A percentile compares a stretch with the other conserved stretches of the same genome.
Conservation (phyloP, 2,329 filamentous ascomycete genomes). For the Myrmaecium sp. region DNA sequence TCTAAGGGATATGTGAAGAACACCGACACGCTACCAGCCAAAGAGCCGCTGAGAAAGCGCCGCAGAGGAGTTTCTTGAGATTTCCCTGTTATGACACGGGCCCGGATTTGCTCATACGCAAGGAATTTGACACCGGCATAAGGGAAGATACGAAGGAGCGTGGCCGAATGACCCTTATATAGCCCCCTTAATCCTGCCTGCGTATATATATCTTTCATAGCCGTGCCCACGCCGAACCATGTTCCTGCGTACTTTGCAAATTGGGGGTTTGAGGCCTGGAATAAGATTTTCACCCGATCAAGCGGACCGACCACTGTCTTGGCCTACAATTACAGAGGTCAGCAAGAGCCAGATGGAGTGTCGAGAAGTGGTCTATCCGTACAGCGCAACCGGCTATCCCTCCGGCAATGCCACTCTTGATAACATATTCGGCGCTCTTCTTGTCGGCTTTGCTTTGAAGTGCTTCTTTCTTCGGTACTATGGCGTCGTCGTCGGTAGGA, state of each 20-base stretch:
- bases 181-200: constrained; percentile 60
- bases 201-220: constrained; percentile 68
- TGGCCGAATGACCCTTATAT: constrained; percentile 89
- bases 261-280: constrained; percentile 86
- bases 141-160: constrained; percentile 83
- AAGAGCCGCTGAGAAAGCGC: constrained; percentile 54
- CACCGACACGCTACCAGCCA: constrained; percentile 76
- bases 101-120: constrained; percentile 89
- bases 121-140: constrained; percentile 98
- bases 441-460: constrained; percentile 36
- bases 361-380: constrained; percentile 32
- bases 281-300: constrained; percentile 95
- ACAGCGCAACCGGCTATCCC: constrained; percentile 86
- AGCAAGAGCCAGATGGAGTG: constrained; percentile 5
- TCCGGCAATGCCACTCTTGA: constrained; percentile 71
- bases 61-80: constrained; percentile 67
- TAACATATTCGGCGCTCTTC: constrained; percentile 66
- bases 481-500: constrained; percentile 35
- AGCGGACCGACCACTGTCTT: constrained; percentile 93
- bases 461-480: constrained; percentile 22
- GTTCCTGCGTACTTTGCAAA: constrained; percentile 86
- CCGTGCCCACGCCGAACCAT: constrained; percentile 68
- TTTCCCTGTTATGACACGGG: constrained; percentile 51
- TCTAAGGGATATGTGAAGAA: constrained; percentile 95
- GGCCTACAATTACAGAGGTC: constrained; percentile 37